Evolutionary conservation across 805 yeast species (phyloP).

Genomic region (Starmerella vaccinii): DNA sequence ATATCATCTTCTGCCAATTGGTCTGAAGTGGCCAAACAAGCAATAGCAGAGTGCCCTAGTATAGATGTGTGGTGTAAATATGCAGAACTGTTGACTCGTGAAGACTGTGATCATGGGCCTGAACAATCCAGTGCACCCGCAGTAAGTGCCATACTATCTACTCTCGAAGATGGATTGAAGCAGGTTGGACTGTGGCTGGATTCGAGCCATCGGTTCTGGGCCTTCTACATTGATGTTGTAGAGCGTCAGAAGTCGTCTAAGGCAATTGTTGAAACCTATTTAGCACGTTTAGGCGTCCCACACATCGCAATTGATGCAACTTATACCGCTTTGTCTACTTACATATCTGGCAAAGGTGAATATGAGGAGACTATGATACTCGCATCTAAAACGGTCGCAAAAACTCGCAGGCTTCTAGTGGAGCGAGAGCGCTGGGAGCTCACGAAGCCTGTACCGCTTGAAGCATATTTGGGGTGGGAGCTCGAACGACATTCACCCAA

Average conservation of each 20-base stretch:
- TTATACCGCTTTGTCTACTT: background rate
- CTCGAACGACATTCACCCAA: background rate
- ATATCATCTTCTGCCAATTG: background rate
- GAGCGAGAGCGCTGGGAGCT: conserved; percentile 7
- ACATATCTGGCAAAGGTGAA: background rate
- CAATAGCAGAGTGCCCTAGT: background rate
- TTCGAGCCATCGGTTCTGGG: conserved; percentile 4
- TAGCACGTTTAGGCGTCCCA: background rate
- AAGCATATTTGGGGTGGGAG: background rate
- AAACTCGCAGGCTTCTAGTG: background rate
- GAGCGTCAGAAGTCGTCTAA: background rate
- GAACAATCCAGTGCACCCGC: background rate
- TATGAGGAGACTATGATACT: background rate
- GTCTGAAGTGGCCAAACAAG: background rate
- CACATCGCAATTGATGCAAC: background rate
- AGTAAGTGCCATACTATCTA: background rate
- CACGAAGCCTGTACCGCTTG: background rate
- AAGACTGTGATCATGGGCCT: background rate
- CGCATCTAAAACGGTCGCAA: background rate
- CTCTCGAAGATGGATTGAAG: background rate
- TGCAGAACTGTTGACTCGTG: background rate
- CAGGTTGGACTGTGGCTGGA: conserved; percentile 1
- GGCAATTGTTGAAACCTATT: background rate
- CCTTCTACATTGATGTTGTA: background rate
- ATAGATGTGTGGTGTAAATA: conserved; percentile 1